Evolutionary conservation across 192 early-diverging fungal genomes (phyloP).

Genomic region (Kickxella alabastrina): DNA sequence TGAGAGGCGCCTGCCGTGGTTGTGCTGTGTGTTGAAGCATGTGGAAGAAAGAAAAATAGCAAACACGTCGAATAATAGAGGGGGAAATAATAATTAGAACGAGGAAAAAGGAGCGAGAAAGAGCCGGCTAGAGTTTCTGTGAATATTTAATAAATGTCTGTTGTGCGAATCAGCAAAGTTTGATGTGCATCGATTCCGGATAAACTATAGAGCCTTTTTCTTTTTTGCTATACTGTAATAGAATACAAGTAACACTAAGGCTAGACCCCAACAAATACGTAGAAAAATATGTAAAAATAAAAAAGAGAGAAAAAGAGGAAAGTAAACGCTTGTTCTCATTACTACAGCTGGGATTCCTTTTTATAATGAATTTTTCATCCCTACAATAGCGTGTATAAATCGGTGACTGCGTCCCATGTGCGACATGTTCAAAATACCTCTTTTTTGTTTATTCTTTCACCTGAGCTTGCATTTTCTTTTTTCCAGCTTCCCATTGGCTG

Average conservation of each 20-base stretch:
- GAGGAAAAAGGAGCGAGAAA: not conserved
- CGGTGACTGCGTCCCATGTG: too few relatives aligned
- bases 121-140: too few relatives aligned
- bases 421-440: too few relatives aligned
- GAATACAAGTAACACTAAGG: not conserved
- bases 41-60: not conserved
- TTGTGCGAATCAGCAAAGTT: too few relatives aligned
- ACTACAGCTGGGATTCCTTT: not conserved
- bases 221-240: not conserved
- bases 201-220: not conserved
- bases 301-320: not conserved
- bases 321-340: not conserved
- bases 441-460: too few relatives aligned
- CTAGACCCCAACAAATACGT: not conserved
- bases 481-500: not conserved
- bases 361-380: too few relatives aligned
- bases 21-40: constrained; percentile 4
- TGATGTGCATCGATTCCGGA: too few relatives aligned
- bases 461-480: not conserved
- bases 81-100: not conserved
- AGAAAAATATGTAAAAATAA: not conserved
- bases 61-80: not conserved
- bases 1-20: too few relatives aligned
- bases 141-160: too few relatives aligned
- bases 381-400: too few relatives aligned